Base-by-base conservation (phyloP, 2,329 filamentous ascomycete genomes). In the Colletotrichum chlorophyti region DNA sequence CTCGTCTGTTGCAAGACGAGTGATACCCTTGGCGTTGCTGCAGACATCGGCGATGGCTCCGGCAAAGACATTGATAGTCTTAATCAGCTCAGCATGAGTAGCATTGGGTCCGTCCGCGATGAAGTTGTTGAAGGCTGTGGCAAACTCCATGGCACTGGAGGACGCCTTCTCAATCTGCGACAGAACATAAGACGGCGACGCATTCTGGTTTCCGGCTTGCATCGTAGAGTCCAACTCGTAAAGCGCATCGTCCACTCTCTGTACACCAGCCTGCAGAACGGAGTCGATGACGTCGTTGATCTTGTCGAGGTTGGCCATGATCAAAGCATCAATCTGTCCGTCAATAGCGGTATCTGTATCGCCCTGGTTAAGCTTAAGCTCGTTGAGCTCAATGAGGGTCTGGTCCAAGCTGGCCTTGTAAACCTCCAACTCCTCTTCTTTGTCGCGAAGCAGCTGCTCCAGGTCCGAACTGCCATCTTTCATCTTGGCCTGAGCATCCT, bases 351-450 rank as follows among this genome's bases (percentile, higher is more conserved):
- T 79, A 70, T 97, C 93, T 10, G 87, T 89, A 54, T 88, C 90
- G 69, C 85, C 88, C 70, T 89, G 86, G 68, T 84, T 89, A 74
- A 87, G 81, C 80, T 85, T 93, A 63, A 97, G 79, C 70, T 97
- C 93, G 69, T 96, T 94, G 60, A 99, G 82, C 75, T 97, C 93
- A 49, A 98, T 85, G 55, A 99, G 79, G 3, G 94, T 93, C 77
- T 98, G 91, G 70, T 99, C 95, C 91, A 99, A 96, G 68, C 93
- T 93, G 41, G 93, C 92, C 78, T 97, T 97, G 83, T 97, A 97
- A 42, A 98, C 93, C 75, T 98, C 95, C 23, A 99, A 86, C 76
- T 99, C 95, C 68, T 97, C 93, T 71, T 99, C 95, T 79, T 97
- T 98, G 63, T 98, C 95, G 42, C 90, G 89, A 27, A 99, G 82